Base-by-base conservation (phyloP, 2,329 filamentous ascomycete genomes). In the Penicillium verrucosum region DNA sequence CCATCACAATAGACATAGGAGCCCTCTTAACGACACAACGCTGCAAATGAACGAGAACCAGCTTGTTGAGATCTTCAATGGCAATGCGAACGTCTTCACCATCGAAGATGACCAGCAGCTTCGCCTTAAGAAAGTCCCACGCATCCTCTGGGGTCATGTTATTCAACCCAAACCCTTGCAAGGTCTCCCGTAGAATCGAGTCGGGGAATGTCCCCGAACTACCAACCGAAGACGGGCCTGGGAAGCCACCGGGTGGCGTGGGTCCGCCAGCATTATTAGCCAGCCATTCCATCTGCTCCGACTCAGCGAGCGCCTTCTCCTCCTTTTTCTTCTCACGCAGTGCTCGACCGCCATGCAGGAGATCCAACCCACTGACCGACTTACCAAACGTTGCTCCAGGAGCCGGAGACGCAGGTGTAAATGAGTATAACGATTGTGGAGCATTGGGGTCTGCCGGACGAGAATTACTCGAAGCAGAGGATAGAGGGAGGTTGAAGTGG, bases 241-340 rank as follows among this genome's bases (percentile, higher is more conserved):
- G 61, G 53, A 74, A 71, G 16, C 60, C 67, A 10, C 62, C 64
- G 25, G 69, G 65, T 5, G 73, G 56, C 16, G 60, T 64, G 34
- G 58, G 61, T 7, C 66, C 63, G 43, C 62, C 60, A 21, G 61
- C 56, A 29, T 65, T 66, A 50, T 64, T 69, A 38, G 61, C 62
- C 49, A 70, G 61, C 66, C 71, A 73, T 36, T 76, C 74, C 38
- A 67, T 56, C 50, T 70, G 68, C 44, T 76, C 75, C 14, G 65
- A 65, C 46, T 77, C 75, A 5, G 71, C 73, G 56, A 63, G 67
- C 72, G 54, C 81, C 63, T 86, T 85, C 61, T 90, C 88, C 60
- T 89, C 87, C 63, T 88, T 87, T 71, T 88, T 89, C 78, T 93
- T 96, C 69, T 96, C 91, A 37, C 89, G 83, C 44, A 92, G 74